Conservation (phyloP, 768 basidiomycete species). For the Boletus rubroflammeus region DNA sequence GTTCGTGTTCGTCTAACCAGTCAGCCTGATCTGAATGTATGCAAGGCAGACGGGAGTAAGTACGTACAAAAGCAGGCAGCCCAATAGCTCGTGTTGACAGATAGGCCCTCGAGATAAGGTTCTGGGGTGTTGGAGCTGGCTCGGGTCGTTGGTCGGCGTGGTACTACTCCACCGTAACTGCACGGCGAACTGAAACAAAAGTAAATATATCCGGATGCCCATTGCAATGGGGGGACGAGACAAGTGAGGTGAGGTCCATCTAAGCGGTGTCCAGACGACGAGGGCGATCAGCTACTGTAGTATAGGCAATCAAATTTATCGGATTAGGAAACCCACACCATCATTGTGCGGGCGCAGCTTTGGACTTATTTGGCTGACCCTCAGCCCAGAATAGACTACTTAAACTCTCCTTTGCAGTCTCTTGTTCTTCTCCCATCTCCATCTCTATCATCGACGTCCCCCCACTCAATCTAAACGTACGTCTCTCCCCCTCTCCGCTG, state of each 20-base stretch:
- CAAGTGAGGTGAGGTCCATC: too few relatives aligned
- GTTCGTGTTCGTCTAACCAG: not conserved
- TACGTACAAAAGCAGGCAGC: conserved; percentile 13
- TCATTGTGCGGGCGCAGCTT: conserved; percentile 13
- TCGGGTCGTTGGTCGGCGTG: too few relatives aligned
- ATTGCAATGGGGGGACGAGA: too few relatives aligned
- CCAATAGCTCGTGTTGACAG: not conserved
- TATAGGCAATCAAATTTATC: conserved; percentile 3
- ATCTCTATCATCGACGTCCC: conserved; percentile 12
- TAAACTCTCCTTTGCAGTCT: conserved; percentile 18
- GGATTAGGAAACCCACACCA: conserved; percentile 3
- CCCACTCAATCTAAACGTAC: conserved; percentile 2
- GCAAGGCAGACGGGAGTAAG: not conserved
- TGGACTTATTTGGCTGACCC: conserved; percentile 32
- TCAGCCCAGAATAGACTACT: conserved; percentile 31
- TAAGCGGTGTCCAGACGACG: conserved; percentile 12
- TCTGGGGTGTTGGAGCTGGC: conserved; percentile 3
- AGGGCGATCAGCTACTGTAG: conserved; percentile 5
- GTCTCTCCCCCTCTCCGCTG: not conserved
- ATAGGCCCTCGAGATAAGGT: not conserved
- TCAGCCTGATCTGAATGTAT: not conserved
- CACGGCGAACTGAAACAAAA: not conserved
- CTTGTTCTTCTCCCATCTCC: conserved; percentile 23
- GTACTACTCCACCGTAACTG: not conserved
- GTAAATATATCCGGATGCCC: too few relatives aligned